phyloP scores from a whole-genome alignment of 176 grass and related monocot genomes.

The Cenchrus purpureus region DNA sequence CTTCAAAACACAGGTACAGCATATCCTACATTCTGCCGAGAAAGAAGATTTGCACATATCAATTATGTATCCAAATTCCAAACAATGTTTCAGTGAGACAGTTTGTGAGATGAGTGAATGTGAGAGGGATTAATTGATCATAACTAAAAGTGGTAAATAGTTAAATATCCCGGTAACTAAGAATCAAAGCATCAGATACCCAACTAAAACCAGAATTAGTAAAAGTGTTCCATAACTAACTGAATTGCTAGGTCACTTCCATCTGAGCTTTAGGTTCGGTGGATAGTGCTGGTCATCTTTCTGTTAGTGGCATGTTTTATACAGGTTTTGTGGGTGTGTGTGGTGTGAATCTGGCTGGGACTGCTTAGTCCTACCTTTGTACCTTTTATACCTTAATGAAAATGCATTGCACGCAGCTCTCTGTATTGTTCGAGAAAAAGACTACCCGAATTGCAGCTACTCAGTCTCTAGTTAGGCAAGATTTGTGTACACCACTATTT shows the following conservation, averaged over 20 bases:
- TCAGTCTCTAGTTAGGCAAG: background rate
- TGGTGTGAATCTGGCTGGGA: too few relatives aligned
- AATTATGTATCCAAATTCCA: constrained; percentile 1
- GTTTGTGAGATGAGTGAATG: background rate
- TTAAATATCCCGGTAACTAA: background rate
- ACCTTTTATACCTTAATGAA: too few relatives aligned
- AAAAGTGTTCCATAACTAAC: constrained; percentile 19
- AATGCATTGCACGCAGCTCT: too few relatives aligned
- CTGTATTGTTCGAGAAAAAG: too few relatives aligned
- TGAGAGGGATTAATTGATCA: too few relatives aligned
- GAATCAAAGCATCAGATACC: constrained; percentile 13
- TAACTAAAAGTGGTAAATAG: too few relatives aligned
- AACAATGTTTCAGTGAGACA: background rate
- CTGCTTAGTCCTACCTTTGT: too few relatives aligned
- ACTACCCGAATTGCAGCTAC: background rate
- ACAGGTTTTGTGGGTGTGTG: too few relatives aligned
- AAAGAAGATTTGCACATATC: background rate
- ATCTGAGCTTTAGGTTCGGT: too few relatives aligned
- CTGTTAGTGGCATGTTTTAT: too few relatives aligned
- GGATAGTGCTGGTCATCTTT: too few relatives aligned
- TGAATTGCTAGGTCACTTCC: background rate
- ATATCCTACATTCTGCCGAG: constrained; percentile 8
- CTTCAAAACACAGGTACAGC: constrained; percentile 62
- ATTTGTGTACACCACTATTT: background rate
- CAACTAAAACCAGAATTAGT: background rate